Conservation (phyloP, 768 basidiomycete species). For the Xerocomellus amylosporus region DNA sequence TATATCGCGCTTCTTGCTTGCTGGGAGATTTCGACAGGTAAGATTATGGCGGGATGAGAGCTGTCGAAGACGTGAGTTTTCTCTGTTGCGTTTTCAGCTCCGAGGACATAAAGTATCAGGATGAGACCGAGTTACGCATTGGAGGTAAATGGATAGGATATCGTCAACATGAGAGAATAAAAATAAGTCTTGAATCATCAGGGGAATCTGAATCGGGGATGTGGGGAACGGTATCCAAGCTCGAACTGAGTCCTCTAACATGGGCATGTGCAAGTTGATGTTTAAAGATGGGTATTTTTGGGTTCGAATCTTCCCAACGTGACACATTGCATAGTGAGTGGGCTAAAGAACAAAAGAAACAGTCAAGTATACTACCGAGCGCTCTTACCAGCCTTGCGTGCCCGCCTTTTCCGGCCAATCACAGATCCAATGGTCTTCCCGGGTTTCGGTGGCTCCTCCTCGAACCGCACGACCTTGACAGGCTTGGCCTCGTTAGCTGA, state of each 20-base stretch:
- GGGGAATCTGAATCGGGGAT: neutral
- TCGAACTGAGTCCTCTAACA: neutral
- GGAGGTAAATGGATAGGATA: too few species aligned
- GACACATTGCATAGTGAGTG: neutral
- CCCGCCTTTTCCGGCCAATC: constrained; percentile 79
- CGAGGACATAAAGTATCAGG: too few species aligned
- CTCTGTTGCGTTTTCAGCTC: too few species aligned
- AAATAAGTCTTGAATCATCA: too few species aligned
- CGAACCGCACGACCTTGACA: constrained; percentile 20
- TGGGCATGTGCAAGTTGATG: neutral
- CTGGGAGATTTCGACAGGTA: too few species aligned
- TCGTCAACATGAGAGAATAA: too few species aligned
- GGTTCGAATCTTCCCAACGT: neutral
- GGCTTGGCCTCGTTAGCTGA: constrained; percentile 25
- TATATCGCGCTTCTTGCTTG: too few species aligned
- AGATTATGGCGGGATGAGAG: too few species aligned
- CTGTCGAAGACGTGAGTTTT: too few species aligned
- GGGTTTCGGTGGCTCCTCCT: constrained; percentile 21
- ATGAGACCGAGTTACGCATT: too few species aligned
- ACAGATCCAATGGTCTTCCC: constrained; percentile 58
- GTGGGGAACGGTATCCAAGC: neutral
- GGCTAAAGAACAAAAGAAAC: neutral
- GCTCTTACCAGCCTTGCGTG: constrained; percentile 44
- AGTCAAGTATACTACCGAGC: constrained; percentile 9
- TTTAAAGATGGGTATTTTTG: neutral